Evolutionary conservation across 1,139 yeast genomes (phyloP).

Genomic region (Candida tetrigidarum): DNA sequence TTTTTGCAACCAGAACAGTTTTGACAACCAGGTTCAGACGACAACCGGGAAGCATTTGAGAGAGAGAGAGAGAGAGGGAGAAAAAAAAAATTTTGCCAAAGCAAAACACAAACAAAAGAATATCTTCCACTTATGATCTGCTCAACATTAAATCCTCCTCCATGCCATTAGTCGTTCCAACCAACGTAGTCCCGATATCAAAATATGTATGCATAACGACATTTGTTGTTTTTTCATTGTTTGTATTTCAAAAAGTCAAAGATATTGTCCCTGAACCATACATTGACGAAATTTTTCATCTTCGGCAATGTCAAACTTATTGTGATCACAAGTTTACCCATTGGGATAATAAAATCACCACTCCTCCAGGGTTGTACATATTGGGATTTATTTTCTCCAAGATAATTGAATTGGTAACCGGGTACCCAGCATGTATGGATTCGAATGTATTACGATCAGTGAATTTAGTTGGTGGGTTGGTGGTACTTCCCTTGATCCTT

Average conservation of each 20-base stretch:
- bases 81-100: background rate
- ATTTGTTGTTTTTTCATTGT: constrained; percentile 22
- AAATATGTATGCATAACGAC: constrained; percentile 11
- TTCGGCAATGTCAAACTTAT: constrained; percentile 75
- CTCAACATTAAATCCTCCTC: background rate
- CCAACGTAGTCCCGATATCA: constrained; percentile 4
- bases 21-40: background rate
- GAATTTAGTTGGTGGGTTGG: constrained; percentile 65
- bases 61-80: background rate
- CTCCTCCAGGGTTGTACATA: constrained; percentile 92
- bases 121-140: background rate
- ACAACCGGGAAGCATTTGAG: too few species aligned
- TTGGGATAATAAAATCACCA: constrained; percentile 94
- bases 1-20: constrained; percentile 3
- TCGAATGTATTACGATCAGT: constrained; percentile 54
- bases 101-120: background rate
- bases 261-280: constrained; percentile 42
- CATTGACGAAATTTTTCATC: constrained; percentile 85
- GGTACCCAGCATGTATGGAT: constrained; percentile 31
- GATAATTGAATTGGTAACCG: constrained; percentile 24
- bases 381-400: constrained; percentile 58
- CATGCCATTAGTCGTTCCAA: constrained; percentile 19
- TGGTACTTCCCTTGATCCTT: constrained; percentile 50
- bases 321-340: constrained; percentile 58
- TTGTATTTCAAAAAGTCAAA: constrained; percentile 22